phyloP scores from a whole-genome alignment of 2,329 filamentous ascomycete species.

The Sporothrix sp. region DNA sequence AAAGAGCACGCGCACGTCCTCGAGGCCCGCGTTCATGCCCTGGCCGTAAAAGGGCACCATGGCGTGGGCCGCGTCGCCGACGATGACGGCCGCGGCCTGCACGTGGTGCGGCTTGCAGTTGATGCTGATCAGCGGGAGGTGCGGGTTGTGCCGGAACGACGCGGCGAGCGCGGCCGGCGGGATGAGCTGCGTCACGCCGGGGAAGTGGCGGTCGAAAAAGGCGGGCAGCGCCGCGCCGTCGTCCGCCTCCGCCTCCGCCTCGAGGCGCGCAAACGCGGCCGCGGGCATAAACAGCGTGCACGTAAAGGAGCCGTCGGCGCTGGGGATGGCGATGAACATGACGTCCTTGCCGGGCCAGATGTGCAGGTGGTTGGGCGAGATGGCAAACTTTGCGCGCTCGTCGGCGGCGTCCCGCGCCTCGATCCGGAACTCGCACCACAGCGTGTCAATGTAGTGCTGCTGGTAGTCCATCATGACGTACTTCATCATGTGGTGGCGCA shows the following conservation, averaged over 20 bases:
- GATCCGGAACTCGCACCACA: slow-evolving; percentile 96
- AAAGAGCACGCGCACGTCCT: slow-evolving; percentile 87
- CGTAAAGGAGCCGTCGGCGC: slow-evolving; percentile 78
- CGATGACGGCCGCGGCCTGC: slow-evolving; percentile 63
- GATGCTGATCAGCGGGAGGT: slow-evolving; percentile 85
- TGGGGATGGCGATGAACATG: slow-evolving; percentile 98
- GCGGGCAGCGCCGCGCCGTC: slow-evolving; percentile 35
- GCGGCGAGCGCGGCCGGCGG: slow-evolving; percentile 54
- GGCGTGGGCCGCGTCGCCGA: slow-evolving; percentile 91
- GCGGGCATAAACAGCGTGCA: slow-evolving; percentile 86
- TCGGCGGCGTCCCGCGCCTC: slow-evolving; percentile 35
- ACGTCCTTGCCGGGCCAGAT: slow-evolving; percentile 93
- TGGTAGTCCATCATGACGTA: slow-evolving; percentile 81
- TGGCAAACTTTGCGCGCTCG: slow-evolving; percentile 49
- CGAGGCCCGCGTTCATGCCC: slow-evolving; percentile 92
- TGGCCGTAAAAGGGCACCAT: slow-evolving; percentile 99
- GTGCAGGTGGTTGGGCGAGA: slow-evolving; percentile 88
- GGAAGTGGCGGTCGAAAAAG: slow-evolving; percentile 80
- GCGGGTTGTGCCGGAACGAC: slow-evolving; percentile 74
- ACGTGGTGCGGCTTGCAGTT: slow-evolving; percentile 88
- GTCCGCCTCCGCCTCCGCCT: slow-evolving; percentile 47
- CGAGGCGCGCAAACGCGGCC: slow-evolving; percentile 56
- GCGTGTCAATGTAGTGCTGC: slow-evolving; percentile 89
- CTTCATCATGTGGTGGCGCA: slow-evolving; percentile 93
- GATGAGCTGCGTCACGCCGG: slow-evolving; percentile 69